Conservation (phyloP, 1,139 yeast genomes). For the Wickerhamomyces sp. region DNA sequence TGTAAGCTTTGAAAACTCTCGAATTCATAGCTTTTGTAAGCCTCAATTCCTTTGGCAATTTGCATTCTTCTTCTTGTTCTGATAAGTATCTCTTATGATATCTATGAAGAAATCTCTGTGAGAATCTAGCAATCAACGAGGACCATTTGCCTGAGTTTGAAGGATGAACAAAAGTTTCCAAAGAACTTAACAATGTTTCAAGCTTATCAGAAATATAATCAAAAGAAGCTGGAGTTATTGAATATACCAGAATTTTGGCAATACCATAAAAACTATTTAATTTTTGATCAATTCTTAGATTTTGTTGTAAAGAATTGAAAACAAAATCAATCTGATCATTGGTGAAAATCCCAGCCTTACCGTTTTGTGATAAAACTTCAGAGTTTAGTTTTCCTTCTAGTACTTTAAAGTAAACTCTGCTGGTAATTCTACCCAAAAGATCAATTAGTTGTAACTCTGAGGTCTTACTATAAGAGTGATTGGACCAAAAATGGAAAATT, state of each 20-base stretch:
- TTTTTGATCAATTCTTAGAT: conserved; percentile 48
- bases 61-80: conserved; percentile 42
- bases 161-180: conserved; percentile 88
- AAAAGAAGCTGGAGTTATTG: conserved; percentile 49
- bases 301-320: conserved; percentile 42
- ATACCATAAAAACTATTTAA: conserved; percentile 53
- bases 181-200: conserved; percentile 54
- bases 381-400: conserved; percentile 20
- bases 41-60: conserved; percentile 34
- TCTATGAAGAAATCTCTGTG: conserved; percentile 49
- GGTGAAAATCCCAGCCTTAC: conserved; percentile 61
- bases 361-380: conserved; percentile 30
- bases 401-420: conserved; percentile 35
- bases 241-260: conserved; percentile 59
- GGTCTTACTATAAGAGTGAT: conserved; percentile 49
- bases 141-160: conserved; percentile 90
- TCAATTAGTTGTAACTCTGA: conserved; percentile 67
- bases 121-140: conserved; percentile 56
- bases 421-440: conserved; percentile 58
- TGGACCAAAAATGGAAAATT: conserved; percentile 70
- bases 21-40: conserved; percentile 43
- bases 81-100: conserved; percentile 53
- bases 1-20: conserved; percentile 43
- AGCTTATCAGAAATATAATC: conserved; percentile 52
- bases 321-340: conserved; percentile 53